Evolutionary conservation across 306 rosid genomes (phyloP).

Genomic region (Malus fusca): DNA sequence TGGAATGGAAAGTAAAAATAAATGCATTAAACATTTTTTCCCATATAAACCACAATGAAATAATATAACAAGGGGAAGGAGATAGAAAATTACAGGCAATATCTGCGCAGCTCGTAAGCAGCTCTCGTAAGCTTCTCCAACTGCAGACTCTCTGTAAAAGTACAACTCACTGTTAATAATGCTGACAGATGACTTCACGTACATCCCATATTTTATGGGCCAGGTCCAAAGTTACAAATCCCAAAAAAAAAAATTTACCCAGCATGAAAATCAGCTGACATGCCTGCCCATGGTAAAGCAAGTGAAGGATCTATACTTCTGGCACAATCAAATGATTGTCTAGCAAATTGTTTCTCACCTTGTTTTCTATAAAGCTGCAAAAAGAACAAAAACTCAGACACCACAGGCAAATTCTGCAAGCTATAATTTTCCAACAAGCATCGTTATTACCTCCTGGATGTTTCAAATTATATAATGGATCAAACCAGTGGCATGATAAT

Average conservation of each 20-base stretch:
- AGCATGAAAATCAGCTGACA: conserved; percentile 62
- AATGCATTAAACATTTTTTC: background rate
- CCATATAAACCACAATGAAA: background rate
- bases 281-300: conserved; percentile 96
- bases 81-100: conserved; percentile 57
- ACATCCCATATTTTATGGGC: background rate
- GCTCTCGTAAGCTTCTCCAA: conserved; percentile 86
- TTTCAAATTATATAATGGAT: background rate
- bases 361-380: conserved; percentile 61
- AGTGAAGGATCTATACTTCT: conserved; percentile 93
- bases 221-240: background rate
- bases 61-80: background rate
- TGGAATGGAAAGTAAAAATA: background rate
- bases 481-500: background rate
- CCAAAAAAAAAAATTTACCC: conserved; percentile 33
- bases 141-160: conserved; percentile 41
- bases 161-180: conserved; percentile 10
- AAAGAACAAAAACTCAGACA: conserved; percentile 7
- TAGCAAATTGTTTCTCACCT: conserved; percentile 63
- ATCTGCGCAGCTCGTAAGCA: conserved; percentile 81
- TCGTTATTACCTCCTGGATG: background rate
- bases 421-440: background rate
- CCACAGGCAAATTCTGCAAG: background rate
- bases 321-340: conserved; percentile 77
- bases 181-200: conserved; percentile 1